Evolutionary conservation across 2,329 filamentous ascomycete genomes (phyloP).

Genomic region (Ceratocystis cacaofunesta): DNA sequence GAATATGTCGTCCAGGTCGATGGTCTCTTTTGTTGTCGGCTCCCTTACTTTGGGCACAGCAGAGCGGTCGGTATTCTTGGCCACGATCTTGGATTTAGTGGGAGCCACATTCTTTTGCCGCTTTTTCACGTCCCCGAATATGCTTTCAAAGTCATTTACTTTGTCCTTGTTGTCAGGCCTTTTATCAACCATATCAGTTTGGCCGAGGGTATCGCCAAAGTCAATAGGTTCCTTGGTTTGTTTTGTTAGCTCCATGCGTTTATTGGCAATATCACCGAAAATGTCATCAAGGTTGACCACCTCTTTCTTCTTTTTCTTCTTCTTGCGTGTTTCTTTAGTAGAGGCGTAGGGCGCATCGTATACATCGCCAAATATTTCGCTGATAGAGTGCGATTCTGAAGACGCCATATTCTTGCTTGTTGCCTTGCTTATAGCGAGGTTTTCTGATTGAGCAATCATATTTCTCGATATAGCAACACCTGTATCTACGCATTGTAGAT

Average conservation of each 20-base stretch:
- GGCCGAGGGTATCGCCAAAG: constrained; percentile 4
- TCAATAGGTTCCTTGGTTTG: neutral
- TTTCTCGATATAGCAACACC: neutral
- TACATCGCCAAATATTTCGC: neutral
- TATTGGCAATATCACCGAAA: neutral
- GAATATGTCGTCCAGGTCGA: constrained; percentile 13
- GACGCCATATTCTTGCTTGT: neutral
- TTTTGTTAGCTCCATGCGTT: neutral
- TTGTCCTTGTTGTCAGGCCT: neutral
- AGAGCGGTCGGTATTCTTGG: neutral
- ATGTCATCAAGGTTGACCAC: constrained; percentile 1
- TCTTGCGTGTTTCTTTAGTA: neutral
- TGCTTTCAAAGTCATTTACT: neutral
- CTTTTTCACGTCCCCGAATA: neutral
- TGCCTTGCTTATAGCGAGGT: too few relatives aligned
- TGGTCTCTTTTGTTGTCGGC: neutral
- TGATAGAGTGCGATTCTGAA: neutral
- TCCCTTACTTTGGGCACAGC: neutral
- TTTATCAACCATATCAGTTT: neutral
- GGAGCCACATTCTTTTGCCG: neutral
- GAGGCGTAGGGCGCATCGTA: neutral
- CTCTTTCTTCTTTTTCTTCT: neutral
- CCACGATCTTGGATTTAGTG: neutral
- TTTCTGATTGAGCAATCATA: neutral
- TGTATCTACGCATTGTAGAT: neutral